Evolutionary conservation across 2,329 filamentous ascomycete genomes (phyloP), one percentile per base, ranked within the genome.

Genomic region (Penicillium sp.): DNA sequence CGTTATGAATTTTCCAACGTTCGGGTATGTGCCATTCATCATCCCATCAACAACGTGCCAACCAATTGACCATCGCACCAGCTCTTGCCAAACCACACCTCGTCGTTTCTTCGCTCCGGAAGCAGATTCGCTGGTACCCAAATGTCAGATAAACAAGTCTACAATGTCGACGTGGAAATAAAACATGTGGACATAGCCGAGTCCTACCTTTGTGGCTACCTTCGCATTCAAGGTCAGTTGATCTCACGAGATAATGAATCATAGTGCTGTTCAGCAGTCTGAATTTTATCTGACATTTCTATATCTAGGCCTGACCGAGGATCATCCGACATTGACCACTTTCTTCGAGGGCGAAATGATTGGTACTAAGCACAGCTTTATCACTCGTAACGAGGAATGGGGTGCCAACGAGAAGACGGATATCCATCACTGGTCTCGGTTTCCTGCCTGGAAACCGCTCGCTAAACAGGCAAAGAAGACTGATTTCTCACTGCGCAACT

Each of bases 311-410:
- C 81, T 99, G 14, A 97, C 94, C 0, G 89, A 95, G 70, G 92
- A 97, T 75, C 93, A 97, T 71, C 93, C 93, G 11, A 97, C 92
- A n/a, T 81, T 99, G 47, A 97, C 93, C 8, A 99, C 94, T 1
- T 99, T 95, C 72, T 99, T 99, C 67, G 93, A 97, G 75, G 92
- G 93, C 72, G 94, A 99, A 76, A 96, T 99, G 51, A 97, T 99
- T 62, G 94, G 94, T 45, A 88, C 87, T 53, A 96, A 96, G 71
- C 92, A 97, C 76, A 89, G 87, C n/a, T 99, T 99, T 77, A 84
- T 89, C 59, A 99, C 94, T 33, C 86, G 90, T 61, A 91, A 97
- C 72, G 85, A 90, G 53, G 86, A 87, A 65, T 99, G 94, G 94
- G 94, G 93, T 49, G 93, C 92, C 43, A 93, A 84, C 54, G 89